Percentiles rank a stretch among this genome's conserved stretches.
These are phyloP conservation scores for Nothophoma quercina DNA, from an alignment of 2,329 filamentous ascomycete genomes.

Conservation along the genomic window DNA sequence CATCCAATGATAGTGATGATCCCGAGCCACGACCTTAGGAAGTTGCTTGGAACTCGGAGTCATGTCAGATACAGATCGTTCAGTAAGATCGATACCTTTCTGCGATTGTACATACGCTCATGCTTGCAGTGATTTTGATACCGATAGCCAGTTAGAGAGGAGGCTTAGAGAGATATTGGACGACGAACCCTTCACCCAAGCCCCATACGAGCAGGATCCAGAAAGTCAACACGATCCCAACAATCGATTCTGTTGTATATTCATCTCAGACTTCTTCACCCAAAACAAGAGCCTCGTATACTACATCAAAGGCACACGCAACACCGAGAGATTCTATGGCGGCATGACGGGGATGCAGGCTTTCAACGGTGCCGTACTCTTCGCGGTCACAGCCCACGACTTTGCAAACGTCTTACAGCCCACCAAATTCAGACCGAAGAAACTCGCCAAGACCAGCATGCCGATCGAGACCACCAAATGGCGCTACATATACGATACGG, in stretches of 20 bases:
- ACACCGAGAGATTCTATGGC: constrained; percentile 23
- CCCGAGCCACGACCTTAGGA: not conserved
- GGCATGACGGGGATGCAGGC: constrained; percentile 22
- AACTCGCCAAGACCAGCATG: not conserved
- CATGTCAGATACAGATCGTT: not conserved
- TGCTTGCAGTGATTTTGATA: too few relatives aligned
- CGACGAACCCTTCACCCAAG: constrained; percentile 6
- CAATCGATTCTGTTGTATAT: constrained; percentile 20
- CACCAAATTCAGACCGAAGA: not conserved
- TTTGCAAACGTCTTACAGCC: not conserved
- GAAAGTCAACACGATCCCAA: not conserved
- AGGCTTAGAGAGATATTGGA: not conserved
- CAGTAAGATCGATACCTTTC: not conserved
- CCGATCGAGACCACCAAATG: constrained; percentile 21
- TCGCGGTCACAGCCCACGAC: constrained; percentile 12
- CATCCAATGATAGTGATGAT: not conserved
- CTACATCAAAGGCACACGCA: constrained; percentile 21
- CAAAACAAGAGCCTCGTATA: constrained; percentile 26
- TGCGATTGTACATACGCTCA: not conserved
- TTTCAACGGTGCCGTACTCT: constrained; percentile 27
- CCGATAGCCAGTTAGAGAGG: too few relatives aligned
- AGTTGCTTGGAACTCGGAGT: not conserved
- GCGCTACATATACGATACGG: constrained; percentile 33
- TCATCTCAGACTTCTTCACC: constrained; percentile 30
- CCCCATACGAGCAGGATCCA: not conserved